These are phyloP conservation scores for Globisporangium orthogonon DNA, from an alignment of 352 stramenopile species.

Conservation along the genomic window DNA sequence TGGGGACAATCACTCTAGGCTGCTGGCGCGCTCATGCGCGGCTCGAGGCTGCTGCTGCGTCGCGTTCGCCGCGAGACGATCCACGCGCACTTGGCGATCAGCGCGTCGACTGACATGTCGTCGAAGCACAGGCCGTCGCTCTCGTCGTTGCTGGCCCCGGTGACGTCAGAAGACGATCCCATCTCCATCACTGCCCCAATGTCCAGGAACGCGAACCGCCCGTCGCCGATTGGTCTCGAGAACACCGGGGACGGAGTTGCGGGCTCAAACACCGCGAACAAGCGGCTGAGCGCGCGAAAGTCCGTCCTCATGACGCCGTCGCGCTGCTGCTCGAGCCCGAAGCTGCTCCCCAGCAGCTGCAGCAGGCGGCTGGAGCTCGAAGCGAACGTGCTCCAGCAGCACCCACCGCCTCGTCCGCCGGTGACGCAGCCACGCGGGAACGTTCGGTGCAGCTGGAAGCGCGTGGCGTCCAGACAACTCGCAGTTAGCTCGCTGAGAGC, in stretches of 20 bases:
- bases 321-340: slow-evolving; percentile 36
- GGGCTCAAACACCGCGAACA: slow-evolving; percentile 37
- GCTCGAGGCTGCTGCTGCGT: slow-evolving; percentile 11
- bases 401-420: slow-evolving; percentile 35
- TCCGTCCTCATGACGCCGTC: slow-evolving; percentile 55
- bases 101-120: slow-evolving; percentile 10
- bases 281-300: slow-evolving; percentile 62
- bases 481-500: slow-evolving; percentile 36
- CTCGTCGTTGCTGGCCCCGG: not conserved
- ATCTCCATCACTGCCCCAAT: slow-evolving; percentile 8
- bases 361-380: slow-evolving; percentile 51
- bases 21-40: slow-evolving; percentile 10
- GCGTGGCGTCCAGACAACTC: slow-evolving; percentile 47
- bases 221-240: slow-evolving; percentile 15
- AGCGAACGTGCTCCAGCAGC: slow-evolving; percentile 55
- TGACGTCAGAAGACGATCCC: not conserved
- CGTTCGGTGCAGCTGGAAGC: slow-evolving; percentile 26
- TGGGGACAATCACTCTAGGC: not conserved
- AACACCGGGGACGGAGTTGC: slow-evolving; percentile 6
- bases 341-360: slow-evolving; percentile 51
- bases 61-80: slow-evolving; percentile 12
- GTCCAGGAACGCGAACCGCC: slow-evolving; percentile 15
- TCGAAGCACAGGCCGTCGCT: slow-evolving; percentile 6
- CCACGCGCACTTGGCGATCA: slow-evolving; percentile 15
- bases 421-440: slow-evolving; percentile 53